Conservation (phyloP, 1,284 basidiomycete genomes). For the Cystobasidium sp. region DNA sequence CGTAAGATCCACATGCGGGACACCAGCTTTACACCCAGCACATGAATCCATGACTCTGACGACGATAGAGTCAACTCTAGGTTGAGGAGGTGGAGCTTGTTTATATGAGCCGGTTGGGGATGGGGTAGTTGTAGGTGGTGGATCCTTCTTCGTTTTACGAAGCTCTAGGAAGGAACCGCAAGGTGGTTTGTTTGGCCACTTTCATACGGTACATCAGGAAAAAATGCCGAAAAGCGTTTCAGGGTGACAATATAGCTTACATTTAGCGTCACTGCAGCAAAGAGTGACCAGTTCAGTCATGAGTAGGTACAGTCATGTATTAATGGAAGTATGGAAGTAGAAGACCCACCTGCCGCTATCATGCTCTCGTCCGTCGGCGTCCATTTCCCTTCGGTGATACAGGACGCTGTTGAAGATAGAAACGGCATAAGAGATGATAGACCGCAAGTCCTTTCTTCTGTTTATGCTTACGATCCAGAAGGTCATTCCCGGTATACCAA, state of each 20-base stretch:
- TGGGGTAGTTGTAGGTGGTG: neutral
- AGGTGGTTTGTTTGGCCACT: conserved; percentile 43
- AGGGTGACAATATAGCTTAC: neutral
- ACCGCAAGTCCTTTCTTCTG: neutral
- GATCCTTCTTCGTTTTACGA: neutral
- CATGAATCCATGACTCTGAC: conserved; percentile 48
- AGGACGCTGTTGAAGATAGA: neutral
- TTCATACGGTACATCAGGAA: too few relatives aligned
- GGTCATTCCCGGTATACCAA: conserved; percentile 28
- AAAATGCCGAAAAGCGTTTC: neutral
- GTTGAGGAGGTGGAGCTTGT: neutral
- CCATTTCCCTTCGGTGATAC: conserved; percentile 7
- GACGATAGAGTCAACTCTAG: conserved; percentile 9
- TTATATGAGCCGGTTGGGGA: neutral
- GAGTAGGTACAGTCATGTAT: neutral
- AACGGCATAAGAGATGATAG: neutral
- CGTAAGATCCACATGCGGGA: conserved; percentile 50
- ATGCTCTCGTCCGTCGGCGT: conserved; percentile 26
- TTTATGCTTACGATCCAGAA: conserved; percentile 8
- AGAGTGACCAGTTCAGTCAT: neutral
- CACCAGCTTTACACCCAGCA: conserved; percentile 49
- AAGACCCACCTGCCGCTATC: conserved; percentile 26
- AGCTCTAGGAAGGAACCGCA: conserved; percentile 48
- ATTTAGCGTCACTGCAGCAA: conserved; percentile 4
- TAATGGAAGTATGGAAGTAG: neutral